Evolutionary conservation across 2,329 filamentous ascomycete species (phyloP), one percentile per base, ranked within the genome.

Genomic region (Fusarium pilosicola): DNA sequence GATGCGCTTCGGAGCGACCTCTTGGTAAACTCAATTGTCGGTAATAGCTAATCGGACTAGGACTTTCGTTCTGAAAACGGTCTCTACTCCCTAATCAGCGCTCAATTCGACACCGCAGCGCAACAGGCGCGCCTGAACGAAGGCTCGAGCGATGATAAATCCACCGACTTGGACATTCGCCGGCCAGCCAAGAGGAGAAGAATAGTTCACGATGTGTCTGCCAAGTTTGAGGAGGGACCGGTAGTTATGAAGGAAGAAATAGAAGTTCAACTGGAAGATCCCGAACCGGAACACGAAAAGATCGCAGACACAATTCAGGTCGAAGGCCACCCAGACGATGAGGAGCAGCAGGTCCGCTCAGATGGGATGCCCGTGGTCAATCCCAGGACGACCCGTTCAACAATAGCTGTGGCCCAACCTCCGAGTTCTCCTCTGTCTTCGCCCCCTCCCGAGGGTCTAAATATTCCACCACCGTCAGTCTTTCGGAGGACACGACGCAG

Each of bases 1-100:
- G 15, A 61, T 65, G 44, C 59, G 46, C 45, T 74, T 48, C 11
- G 42, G 44, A 39, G 36, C 38, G 48, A 34, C 36, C 51, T n/a
- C 20, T 45, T 45, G 22, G 13, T 52, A 42, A 18, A 51, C n/a
- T 20, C 39, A 61, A 56, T 44, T 39, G 30, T 68, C 42, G 36
- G 44, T 20, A 34, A 34, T 63, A 26, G 59, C 74, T 80, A 59
- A 77, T 70, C 52, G 26, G 6, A 28, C 7, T 71, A 92, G 91
- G 91, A 93, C 74, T 93, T 93, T 72, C 91, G 91, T 45, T 93
- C 91, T 4, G 88, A 93, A 77, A 90, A 93, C 80, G 92, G 92
- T 4, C 86, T 94, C 2, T 94, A 94, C 80, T 91, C 91, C 17
- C 83, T 93, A 52, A 93, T 94, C 20, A 91, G 93, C 80, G 87